phyloP scores from a whole-genome alignment of 2,329 filamentous ascomycete species.

The Exophiala alcalophila region DNA sequence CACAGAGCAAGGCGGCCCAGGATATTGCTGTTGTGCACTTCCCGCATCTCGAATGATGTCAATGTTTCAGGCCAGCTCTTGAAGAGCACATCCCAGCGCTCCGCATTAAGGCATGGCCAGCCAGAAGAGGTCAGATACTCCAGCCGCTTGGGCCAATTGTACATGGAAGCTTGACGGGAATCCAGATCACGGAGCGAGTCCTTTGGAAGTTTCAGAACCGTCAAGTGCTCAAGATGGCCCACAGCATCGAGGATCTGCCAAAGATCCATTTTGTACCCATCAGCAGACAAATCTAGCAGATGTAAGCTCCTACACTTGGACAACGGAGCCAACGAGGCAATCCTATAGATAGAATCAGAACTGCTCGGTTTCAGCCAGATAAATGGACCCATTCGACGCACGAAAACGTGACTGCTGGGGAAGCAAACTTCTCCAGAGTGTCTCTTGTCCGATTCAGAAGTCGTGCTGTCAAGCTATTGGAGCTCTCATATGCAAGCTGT shows the following conservation, averaged over 20 bases:
- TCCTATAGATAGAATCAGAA: conserved; percentile 18
- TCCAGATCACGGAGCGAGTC: conserved; percentile 7
- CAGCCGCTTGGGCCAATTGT: conserved; percentile 24
- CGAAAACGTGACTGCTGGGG: conserved; percentile 58
- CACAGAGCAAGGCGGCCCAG: no score
- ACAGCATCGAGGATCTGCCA: conserved; percentile 51
- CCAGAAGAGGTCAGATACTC: conserved; percentile 16
- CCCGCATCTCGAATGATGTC: conserved; percentile 15
- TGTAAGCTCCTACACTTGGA: conserved; percentile 53
- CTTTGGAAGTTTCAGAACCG: conserved; percentile 45
- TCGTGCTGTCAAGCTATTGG: conserved; percentile 56
- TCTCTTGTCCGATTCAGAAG: conserved; percentile 54
- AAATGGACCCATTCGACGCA: no score
- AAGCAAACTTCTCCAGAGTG: conserved; percentile 53
- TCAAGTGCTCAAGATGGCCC: conserved; percentile 45
- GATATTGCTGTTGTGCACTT: no score
- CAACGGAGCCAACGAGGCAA: conserved; percentile 56
- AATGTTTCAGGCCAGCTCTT: conserved; percentile 16
- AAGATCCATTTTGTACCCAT: conserved; percentile 51
- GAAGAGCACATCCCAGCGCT: conserved; percentile 14
- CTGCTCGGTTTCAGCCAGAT: no score
- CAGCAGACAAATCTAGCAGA: conserved; percentile 52
- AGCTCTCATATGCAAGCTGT: conserved; percentile 57
- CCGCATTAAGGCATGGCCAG: neutral
- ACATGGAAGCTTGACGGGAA: conserved; percentile 2